A percentile compares a stretch with the other conserved stretches of the same genome.
Conservation (phyloP, 1,139 yeast species). For the Suhomyces panamericanus region DNA sequence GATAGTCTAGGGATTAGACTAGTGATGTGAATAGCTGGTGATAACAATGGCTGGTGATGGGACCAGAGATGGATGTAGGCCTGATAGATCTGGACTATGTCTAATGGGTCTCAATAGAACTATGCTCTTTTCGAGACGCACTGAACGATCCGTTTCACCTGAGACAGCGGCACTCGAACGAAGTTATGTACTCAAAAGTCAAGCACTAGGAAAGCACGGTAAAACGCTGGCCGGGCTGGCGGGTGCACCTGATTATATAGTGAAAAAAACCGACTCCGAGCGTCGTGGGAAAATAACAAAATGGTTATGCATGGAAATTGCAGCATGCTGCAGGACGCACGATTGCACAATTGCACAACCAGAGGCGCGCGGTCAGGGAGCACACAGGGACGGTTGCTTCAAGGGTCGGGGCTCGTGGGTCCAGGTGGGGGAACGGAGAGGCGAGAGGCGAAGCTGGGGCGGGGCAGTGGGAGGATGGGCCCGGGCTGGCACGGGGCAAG, state of each 20-base stretch:
- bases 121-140: no score
- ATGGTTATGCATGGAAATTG: not conserved
- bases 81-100: no score
- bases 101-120: no score
- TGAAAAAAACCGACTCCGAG: constrained; percentile 2
- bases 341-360: not conserved
- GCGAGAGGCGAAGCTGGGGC: not conserved
- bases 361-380: not conserved
- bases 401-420: not conserved
- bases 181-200: no score
- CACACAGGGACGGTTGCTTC: no score
- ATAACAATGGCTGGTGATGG: no score
- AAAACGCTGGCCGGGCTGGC: not conserved
- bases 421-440: not conserved
- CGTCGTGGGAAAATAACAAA: not conserved
- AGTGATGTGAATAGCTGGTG: no score
- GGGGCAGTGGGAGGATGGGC: not conserved
- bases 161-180: no score
- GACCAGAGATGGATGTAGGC: no score
- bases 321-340: not conserved
- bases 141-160: no score
- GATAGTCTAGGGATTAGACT: not conserved
- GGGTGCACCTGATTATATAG: constrained; percentile 2
- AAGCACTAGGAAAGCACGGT: no score
- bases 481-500: not conserved